These are phyloP conservation scores for Phytophthora palmivora DNA, from an alignment of 352 stramenopile species.

Conservation along the genomic window DNA sequence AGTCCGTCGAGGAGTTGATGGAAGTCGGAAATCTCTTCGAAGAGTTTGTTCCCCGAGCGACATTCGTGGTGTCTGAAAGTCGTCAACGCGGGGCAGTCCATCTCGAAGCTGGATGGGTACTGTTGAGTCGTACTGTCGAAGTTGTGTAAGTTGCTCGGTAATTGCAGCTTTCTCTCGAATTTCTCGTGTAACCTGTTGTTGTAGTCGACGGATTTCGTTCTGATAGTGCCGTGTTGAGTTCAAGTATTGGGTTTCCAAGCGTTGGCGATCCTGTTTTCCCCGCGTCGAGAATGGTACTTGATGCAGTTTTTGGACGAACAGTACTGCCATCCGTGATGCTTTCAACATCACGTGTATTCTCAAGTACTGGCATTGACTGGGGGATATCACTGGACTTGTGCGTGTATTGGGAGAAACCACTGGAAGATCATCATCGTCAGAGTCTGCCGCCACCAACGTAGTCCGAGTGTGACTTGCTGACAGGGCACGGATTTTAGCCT, in stretches of 20 bases:
- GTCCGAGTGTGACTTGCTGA: slow-evolving; percentile 46
- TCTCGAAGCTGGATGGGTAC: slow-evolving; percentile 11
- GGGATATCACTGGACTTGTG: background rate
- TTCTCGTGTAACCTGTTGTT: slow-evolving; percentile 66
- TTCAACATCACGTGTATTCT: slow-evolving; percentile 40
- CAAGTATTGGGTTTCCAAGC: slow-evolving; percentile 31
- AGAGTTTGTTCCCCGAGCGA: slow-evolving; percentile 1
- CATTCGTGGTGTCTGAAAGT: background rate
- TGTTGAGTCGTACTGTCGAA: slow-evolving; percentile 22
- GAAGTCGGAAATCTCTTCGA: slow-evolving; percentile 8
- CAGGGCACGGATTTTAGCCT: slow-evolving; percentile 59
- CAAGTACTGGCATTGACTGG: background rate
- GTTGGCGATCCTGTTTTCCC: slow-evolving; percentile 16
- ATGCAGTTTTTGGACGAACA: slow-evolving; percentile 31
- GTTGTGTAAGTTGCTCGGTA: slow-evolving; percentile 53
- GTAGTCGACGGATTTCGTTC: slow-evolving; percentile 71
- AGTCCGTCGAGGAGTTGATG: slow-evolving; percentile 7
- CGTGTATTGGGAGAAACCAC: background rate
- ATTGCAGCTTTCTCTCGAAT: slow-evolving; percentile 52
- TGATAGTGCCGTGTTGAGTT: slow-evolving; percentile 65
- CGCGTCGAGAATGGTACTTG: background rate
- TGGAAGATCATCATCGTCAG: slow-evolving; percentile 9
- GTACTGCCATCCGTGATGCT: slow-evolving; percentile 35
- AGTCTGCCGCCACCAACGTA: background rate
- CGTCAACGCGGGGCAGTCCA: slow-evolving; percentile 9